Conservation (phyloP, 2,329 filamentous ascomycete genomes). For the Penicillium oxalicum region DNA sequence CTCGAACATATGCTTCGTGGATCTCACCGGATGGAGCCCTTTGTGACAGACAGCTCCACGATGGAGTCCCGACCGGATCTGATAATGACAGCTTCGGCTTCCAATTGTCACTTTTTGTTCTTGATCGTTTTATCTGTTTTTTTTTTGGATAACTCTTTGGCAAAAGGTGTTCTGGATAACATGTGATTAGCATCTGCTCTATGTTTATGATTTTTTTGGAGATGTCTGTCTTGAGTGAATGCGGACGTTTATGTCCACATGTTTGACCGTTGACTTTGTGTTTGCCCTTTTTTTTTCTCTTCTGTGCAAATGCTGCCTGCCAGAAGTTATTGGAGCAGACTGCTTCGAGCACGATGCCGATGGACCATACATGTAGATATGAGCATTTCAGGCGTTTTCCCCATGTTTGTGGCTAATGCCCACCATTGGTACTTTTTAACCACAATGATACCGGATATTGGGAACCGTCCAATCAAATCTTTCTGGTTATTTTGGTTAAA, state of each 20-base stretch:
- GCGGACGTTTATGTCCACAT: constrained; percentile 1
- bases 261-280: constrained; percentile 11
- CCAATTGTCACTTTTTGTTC: neutral
- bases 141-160: constrained; percentile 1
- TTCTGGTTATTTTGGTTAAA: neutral
- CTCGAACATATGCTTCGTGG: too few relatives aligned
- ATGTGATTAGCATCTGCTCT: constrained; percentile 4
- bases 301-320: constrained; percentile 12
- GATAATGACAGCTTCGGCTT: constrained; percentile 15
- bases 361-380: constrained; percentile 36
- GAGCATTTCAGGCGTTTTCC: constrained; percentile 35
- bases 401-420: constrained; percentile 19
- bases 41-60: too few relatives aligned
- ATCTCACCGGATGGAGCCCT: too few relatives aligned
- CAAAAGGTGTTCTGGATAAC: constrained; percentile 14
- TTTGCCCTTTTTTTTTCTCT: constrained; percentile 24
- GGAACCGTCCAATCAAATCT: neutral
- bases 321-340: constrained; percentile 21
- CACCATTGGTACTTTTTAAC: constrained; percentile 19
- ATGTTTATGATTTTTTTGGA: constrained; percentile 10
- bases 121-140: constrained; percentile 12
- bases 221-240: too few relatives aligned
- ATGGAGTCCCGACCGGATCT: too few relatives aligned
- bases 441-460: constrained; percentile 19
- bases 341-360: constrained; percentile 31